These are phyloP conservation scores for Monosiga brevicollis DNA, from an alignment of 78 protist genomes.

Conservation along the genomic window DNA sequence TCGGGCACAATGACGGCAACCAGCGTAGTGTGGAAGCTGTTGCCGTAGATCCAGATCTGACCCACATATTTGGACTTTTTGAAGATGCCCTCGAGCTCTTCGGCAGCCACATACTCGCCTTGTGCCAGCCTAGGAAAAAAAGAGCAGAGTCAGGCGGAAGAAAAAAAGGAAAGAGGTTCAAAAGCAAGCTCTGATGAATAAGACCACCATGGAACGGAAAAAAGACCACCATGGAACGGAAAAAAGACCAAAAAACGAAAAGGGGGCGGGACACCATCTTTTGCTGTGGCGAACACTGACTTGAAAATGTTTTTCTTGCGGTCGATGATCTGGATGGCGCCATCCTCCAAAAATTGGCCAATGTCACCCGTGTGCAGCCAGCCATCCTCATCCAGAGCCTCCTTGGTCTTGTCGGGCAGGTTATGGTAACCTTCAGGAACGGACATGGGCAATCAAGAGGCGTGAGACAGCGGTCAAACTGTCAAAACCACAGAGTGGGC, in stretches of 20 bases:
- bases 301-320: slow-evolving; percentile 77
- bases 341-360: slow-evolving; percentile 56
- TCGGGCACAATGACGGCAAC: slow-evolving; percentile 56
- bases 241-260: too few relatives aligned
- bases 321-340: slow-evolving; percentile 72
- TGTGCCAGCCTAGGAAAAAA: too few relatives aligned
- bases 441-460: slow-evolving; percentile 37
- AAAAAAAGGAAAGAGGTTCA: too few relatives aligned
- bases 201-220: too few relatives aligned
- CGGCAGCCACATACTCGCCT: slow-evolving; percentile 85
- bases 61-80: background rate
- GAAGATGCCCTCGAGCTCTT: slow-evolving; percentile 13
- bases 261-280: too few relatives aligned
- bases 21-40: slow-evolving; percentile 3
- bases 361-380: slow-evolving; percentile 96
- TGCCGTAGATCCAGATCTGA: slow-evolving; percentile 20
- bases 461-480: slow-evolving; percentile 3
- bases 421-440: slow-evolving; percentile 71
- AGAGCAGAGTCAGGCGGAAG: too few relatives aligned
- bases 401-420: slow-evolving; percentile 52
- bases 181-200: too few relatives aligned
- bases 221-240: too few relatives aligned
- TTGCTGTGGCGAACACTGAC: too few relatives aligned
- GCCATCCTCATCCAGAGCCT: slow-evolving; percentile 69
- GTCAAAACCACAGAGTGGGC: background rate